These are phyloP conservation scores for Vitis hybrid DNA, from an alignment of 177 flowering plant genomes.

Conservation along the genomic window DNA sequence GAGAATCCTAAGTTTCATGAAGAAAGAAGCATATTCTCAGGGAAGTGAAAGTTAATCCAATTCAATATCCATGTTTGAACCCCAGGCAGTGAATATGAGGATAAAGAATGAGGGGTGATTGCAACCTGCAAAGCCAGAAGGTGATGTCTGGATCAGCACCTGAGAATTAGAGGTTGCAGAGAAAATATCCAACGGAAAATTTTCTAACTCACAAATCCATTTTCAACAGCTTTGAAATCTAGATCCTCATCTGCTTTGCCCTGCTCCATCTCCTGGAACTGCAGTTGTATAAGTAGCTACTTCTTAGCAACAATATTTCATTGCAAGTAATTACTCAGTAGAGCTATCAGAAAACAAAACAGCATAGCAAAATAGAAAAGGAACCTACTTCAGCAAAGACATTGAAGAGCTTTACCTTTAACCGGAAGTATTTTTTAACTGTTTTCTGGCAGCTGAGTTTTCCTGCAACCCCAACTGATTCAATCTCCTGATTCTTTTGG, in stretches of 20 bases:
- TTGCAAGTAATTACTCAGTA: no score
- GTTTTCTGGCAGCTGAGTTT: neutral
- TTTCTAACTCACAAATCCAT: constrained; percentile 19
- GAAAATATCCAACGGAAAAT: neutral
- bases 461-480: constrained; percentile 13
- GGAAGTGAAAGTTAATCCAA: constrained; percentile 10
- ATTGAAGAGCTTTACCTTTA: constrained; percentile 8
- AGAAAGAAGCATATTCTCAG: neutral
- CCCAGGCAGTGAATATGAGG: constrained; percentile 3
- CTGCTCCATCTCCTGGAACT: constrained; percentile 15
- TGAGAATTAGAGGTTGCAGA: neutral
- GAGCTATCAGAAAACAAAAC: no score
- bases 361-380: no score
- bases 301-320: no score
- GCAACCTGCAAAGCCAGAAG: constrained; percentile 11
- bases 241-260: constrained; percentile 14
- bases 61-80: constrained; percentile 14
- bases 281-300: neutral
- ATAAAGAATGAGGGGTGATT: constrained; percentile 11
- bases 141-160: neutral
- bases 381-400: no score
- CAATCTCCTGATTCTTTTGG: constrained; percentile 15
- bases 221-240: constrained; percentile 18
- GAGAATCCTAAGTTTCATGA: no score
- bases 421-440: constrained; percentile 15